phyloP scores from a whole-genome alignment of 2,329 filamentous ascomycete genomes.

The Xylariales sp. region DNA sequence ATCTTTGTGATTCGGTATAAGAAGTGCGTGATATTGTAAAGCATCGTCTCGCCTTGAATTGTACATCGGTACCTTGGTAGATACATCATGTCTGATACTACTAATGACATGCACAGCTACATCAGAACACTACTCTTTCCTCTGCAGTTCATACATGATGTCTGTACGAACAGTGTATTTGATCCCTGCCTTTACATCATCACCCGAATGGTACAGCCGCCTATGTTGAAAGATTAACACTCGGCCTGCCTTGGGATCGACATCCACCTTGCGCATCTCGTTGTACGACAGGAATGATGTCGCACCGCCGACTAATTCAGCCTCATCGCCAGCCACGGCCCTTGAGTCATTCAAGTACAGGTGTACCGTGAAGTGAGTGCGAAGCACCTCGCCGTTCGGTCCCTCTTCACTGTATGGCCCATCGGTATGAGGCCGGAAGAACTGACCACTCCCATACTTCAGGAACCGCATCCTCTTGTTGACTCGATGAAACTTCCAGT shows the following conservation, averaged over 20 bases:
- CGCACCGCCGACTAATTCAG: slow-evolving; percentile 45
- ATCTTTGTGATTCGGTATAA: too few species aligned
- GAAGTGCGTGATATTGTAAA: too few species aligned
- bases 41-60: too few species aligned
- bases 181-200: slow-evolving; percentile 42
- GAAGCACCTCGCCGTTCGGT: slow-evolving; percentile 39
- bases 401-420: slow-evolving; percentile 50
- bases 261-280: slow-evolving; percentile 39
- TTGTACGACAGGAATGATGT: slow-evolving; percentile 48
- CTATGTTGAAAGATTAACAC: slow-evolving; percentile 57
- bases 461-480: slow-evolving; percentile 75
- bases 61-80: too few species aligned
- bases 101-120: too few species aligned
- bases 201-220: slow-evolving; percentile 47
- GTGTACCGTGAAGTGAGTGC: slow-evolving; percentile 51
- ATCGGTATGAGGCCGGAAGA: slow-evolving; percentile 70
- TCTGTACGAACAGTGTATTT: slow-evolving; percentile 57
- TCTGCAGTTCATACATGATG: slow-evolving; percentile 51
- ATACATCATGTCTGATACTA: too few species aligned
- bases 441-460: slow-evolving; percentile 66
- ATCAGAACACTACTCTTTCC: too few species aligned
- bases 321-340: slow-evolving; percentile 30
- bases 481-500: slow-evolving; percentile 45
- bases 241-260: slow-evolving; percentile 52
- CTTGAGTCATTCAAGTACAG: slow-evolving; percentile 49